Evolutionary conservation across 2,329 filamentous ascomycete species (phyloP).

Genomic region (Diplodia intermedia): DNA sequence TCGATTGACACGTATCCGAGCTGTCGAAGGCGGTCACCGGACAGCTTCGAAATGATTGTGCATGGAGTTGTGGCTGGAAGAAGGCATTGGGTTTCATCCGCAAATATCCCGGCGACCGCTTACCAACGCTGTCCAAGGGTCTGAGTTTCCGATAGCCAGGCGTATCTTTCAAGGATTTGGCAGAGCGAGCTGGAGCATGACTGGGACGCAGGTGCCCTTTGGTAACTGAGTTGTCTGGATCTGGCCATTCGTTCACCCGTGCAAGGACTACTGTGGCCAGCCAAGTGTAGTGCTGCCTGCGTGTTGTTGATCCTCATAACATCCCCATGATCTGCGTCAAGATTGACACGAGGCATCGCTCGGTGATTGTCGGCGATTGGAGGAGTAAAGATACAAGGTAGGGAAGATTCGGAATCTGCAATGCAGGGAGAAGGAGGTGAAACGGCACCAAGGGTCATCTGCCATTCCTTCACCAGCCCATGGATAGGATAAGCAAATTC

Average conservation of each 20-base stretch:
- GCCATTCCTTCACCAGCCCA: not conserved
- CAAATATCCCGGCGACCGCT: not conserved
- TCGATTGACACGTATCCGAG: constrained; percentile 8
- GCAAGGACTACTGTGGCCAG: not conserved
- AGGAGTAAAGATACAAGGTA: not conserved
- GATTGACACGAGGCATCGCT: not conserved
- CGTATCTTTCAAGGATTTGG: not conserved
- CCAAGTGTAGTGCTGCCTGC: not conserved
- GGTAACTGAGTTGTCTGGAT: not conserved
- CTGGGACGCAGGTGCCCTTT: not conserved
- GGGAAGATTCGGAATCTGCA: not conserved
- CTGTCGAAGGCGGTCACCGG: not conserved
- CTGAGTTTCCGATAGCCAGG: not conserved
- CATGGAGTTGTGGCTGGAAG: constrained; percentile 17
- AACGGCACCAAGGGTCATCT: constrained; percentile 8
- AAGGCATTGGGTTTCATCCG: not conserved
- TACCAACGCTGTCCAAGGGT: not conserved
- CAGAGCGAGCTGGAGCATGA: not conserved
- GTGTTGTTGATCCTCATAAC: not conserved
- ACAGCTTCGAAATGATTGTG: not conserved
- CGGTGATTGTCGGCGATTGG: not conserved
- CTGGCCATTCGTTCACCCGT: not conserved
- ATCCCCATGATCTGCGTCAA: not conserved
- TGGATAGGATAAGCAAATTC: constrained; percentile 10
- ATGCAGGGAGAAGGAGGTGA: constrained; percentile 7